These are phyloP conservation scores for Monosporascus sp. DNA, from an alignment of 2,329 filamentous ascomycete genomes.

Conservation along the genomic window DNA sequence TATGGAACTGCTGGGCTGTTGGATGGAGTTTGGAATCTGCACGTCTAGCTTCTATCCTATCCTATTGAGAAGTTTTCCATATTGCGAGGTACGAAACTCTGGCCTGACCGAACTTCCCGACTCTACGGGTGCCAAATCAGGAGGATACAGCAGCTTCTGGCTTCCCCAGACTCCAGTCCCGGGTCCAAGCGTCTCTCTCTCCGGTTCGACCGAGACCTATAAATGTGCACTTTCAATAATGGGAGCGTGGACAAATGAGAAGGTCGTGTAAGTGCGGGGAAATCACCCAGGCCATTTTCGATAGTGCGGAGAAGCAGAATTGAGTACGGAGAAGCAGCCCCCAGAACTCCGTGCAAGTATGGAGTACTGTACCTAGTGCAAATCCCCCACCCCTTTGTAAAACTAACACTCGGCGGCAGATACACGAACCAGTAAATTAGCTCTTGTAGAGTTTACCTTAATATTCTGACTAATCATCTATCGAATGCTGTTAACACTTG, in stretches of 20 bases:
- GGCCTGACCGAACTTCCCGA: too few species aligned
- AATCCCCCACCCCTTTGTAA: neutral
- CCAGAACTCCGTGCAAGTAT: neutral
- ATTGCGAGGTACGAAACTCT: too few species aligned
- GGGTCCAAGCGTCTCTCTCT: neutral
- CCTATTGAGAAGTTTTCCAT: too few species aligned
- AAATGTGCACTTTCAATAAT: neutral
- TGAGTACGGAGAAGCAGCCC: neutral
- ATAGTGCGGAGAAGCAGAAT: neutral
- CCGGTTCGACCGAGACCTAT: neutral
- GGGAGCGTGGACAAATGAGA: neutral
- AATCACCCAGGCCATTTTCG: neutral
- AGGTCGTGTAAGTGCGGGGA: neutral
- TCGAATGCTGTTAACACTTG: too few species aligned
- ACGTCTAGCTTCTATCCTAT: neutral
- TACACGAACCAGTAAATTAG: too few species aligned
- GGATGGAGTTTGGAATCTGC: neutral
- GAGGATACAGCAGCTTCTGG: too few species aligned
- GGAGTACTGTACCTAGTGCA: too few species aligned
- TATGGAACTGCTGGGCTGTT: neutral
- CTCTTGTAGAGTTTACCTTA: too few species aligned
- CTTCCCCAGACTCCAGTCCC: neutral
- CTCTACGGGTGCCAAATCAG: too few species aligned
- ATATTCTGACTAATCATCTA: too few species aligned
- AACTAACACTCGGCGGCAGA: too few species aligned